Evolutionary conservation across 108 stramenopile species (phyloP), one percentile per base, ranked within the genome.

Genomic region (Aurantiochytrium sp.): DNA sequence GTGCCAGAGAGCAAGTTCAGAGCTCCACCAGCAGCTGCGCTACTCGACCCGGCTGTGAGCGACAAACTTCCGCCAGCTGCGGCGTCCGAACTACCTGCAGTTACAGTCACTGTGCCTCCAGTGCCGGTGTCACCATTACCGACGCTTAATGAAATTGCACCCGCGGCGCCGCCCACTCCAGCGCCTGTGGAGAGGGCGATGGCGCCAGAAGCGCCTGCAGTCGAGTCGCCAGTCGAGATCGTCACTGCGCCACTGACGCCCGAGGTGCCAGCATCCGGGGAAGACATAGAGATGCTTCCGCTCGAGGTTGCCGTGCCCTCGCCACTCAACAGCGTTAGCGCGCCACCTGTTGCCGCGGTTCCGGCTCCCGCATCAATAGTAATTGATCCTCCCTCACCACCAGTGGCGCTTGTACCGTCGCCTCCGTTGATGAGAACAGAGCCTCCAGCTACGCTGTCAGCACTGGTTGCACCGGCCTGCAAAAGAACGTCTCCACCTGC

Each of bases 401-500:
- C 64, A 18, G 64, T 69, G 6, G 64, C 25, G 42, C 35, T 69
- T 18, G 64, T 69, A 23, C 64, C 64, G 64, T 69, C 64, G 3
- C 64, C 64, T 8, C 64, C 64, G 25, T 69, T 23, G 25, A 69
- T 69, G 64, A 42, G 42, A 18, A 69, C 64, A 8, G 64, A 14
- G 35, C 64, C 64, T 14, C 64, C 64, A 8, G 64, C 64, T 23
- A 42, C 42, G 25, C 35, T 42, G 64, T 59, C 58, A n/a, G 72
- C 45, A 4, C 43, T 43, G 44, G 90, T 89, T 18, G 19, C 19
- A 4, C 90, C 90, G 4, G 72, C 60, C 5, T 59, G 60, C 5
- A 91, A 19, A 16, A 89, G 35, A 59, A 91, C 51, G 60, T 91
- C 90, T 16, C 92, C 93, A 4, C 93, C 93, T 5, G 49, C 72